These are phyloP conservation scores for Trametes villosa DNA, from an alignment of 768 basidiomycete species.

Conservation along the genomic window DNA sequence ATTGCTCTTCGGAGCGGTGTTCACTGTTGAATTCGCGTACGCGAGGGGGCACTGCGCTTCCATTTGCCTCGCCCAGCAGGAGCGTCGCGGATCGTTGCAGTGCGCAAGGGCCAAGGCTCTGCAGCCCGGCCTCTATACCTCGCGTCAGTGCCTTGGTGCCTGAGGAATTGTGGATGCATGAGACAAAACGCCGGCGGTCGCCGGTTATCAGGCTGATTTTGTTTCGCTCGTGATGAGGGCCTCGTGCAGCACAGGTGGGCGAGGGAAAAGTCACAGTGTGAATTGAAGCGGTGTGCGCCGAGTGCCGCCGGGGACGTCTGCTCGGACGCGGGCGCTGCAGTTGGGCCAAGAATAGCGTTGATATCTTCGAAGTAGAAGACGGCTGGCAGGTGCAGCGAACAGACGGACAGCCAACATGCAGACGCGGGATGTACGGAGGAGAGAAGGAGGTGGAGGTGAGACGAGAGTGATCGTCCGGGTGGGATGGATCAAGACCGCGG, in stretches of 20 bases:
- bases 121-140: no score
- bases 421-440: background rate
- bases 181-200: background rate
- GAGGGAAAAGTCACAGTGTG: background rate
- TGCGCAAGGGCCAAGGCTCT: no score
- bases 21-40: no score
- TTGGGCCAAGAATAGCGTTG: no score
- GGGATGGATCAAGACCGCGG: background rate
- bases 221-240: background rate
- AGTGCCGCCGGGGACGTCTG: no score
- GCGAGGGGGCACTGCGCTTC: no score
- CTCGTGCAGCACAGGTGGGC: background rate
- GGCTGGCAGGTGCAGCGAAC: no score
- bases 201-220: constrained; percentile 2
- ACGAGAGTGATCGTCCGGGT: no score
- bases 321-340: no score
- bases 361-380: no score
- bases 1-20: no score
- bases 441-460: background rate
- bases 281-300: background rate
- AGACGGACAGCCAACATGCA: background rate
- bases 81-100: constrained; percentile 7
- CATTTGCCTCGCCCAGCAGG: no score
- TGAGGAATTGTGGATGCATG: background rate
- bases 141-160: background rate